Conservation (phyloP, 495 filamentous ascomycete species). For the Xylaria sp. region DNA sequence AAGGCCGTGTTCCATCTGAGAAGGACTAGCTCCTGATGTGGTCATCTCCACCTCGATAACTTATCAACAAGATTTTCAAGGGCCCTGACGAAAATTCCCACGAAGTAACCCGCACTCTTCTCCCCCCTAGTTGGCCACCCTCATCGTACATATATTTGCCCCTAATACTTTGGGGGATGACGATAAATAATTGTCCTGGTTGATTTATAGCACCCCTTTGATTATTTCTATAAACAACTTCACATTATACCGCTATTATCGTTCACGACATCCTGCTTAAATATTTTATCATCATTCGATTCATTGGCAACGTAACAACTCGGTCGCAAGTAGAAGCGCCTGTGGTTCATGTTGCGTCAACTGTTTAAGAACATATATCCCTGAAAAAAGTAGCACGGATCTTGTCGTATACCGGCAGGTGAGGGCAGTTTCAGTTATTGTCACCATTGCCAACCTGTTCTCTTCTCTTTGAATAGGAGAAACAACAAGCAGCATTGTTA, state of each 20-base stretch:
- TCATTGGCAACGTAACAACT: background rate
- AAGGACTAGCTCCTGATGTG: conserved; percentile 35
- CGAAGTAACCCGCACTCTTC: conserved; percentile 29
- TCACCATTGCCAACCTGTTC: background rate
- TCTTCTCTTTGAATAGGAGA: background rate
- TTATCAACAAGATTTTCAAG: conserved; percentile 26
- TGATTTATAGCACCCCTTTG: background rate
- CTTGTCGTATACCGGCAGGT: background rate
- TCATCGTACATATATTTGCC: conserved; percentile 9
- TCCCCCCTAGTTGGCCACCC: background rate
- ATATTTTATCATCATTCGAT: background rate
- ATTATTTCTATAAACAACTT: conserved; percentile 6
- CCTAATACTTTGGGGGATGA: background rate
- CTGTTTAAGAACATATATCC: background rate
- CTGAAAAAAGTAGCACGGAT: background rate
- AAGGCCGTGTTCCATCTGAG: conserved; percentile 40
- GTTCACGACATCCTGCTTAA: background rate
- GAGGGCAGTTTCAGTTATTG: background rate
- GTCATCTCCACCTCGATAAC: conserved; percentile 35
- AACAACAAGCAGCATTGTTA: background rate
- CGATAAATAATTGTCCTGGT: background rate
- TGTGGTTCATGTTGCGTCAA: background rate
- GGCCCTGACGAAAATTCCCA: conserved; percentile 32
- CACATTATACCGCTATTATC: background rate
- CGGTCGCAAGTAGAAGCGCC: background rate